Evolutionary conservation across 2,329 filamentous ascomycete genomes (phyloP).

Genomic region (Hymenoscyphus fructigenus): DNA sequence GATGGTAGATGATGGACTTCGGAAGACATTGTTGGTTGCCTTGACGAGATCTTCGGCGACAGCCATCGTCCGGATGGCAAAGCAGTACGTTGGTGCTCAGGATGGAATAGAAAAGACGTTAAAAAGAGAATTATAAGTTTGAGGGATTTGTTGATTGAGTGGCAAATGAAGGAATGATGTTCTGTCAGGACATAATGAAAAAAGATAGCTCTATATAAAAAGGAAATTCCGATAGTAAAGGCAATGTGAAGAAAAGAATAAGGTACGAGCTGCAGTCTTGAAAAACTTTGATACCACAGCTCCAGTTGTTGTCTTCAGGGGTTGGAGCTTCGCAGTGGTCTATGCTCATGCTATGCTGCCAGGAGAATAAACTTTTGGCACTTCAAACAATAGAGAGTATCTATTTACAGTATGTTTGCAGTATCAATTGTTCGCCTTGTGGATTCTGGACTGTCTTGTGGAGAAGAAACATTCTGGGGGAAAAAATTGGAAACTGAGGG

Average conservation of each 20-base stretch:
- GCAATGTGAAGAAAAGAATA: background rate
- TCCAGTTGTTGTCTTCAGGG: background rate
- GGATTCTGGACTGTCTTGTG: constrained; percentile 5
- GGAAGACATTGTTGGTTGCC: background rate
- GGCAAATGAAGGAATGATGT: background rate
- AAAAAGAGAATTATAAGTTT: background rate
- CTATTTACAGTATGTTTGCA: background rate
- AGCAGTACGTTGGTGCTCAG: background rate
- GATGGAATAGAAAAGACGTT: background rate
- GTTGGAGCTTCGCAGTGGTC: background rate
- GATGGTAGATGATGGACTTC: background rate
- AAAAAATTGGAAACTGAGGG: background rate
- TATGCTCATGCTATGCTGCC: background rate
- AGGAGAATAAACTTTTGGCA: background rate
- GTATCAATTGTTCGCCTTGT: background rate
- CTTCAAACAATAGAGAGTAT: background rate
- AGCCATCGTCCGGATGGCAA: background rate
- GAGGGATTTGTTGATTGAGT: background rate
- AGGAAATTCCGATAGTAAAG: background rate
- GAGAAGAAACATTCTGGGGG: background rate
- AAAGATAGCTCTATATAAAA: background rate
- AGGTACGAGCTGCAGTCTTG: background rate
- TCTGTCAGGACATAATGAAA: background rate
- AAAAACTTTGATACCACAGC: background rate
- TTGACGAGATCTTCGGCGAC: background rate